A percentile compares a stretch with the other conserved stretches of the same genome.
Conservation (phyloP, 129 eudicot genomes). For the Flaveria sonorensis region DNA sequence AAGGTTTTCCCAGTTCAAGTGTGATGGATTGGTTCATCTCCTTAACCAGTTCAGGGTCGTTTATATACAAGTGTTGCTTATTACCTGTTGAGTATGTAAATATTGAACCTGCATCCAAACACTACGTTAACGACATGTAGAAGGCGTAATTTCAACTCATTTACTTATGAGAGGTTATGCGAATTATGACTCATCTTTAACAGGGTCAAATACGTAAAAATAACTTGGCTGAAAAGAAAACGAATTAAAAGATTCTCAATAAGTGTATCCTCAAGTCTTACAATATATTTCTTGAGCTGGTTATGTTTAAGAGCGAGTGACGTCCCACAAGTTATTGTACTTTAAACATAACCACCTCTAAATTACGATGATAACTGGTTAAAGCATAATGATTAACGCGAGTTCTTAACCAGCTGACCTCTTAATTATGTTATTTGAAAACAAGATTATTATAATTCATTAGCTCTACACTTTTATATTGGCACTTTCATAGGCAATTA, state of each 20-base stretch:
- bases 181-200: background rate
- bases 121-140: background rate
- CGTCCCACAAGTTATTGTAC: background rate
- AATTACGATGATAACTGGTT: background rate
- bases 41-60: conserved; percentile 74
- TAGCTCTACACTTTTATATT: too few relatives aligned
- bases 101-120: conserved; percentile 58
- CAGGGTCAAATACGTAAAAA: background rate
- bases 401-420: background rate
- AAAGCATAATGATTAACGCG: background rate
- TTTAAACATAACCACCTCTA: background rate
- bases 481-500: too few relatives aligned
- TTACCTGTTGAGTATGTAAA: conserved; percentile 78
- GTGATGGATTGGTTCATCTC: conserved; percentile 80
- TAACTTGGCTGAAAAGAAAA: background rate
- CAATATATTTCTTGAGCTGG: background rate
- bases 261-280: background rate
- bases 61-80: conserved; percentile 85
- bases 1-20: conserved; percentile 77
- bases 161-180: background rate
- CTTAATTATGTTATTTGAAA: background rate
- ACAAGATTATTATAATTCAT: background rate
- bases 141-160: background rate
- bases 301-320: background rate
- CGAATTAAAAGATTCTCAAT: background rate